Base-by-base conservation (phyloP, 352 stramenopile genomes). In the Globisporangium viniferum region DNA sequence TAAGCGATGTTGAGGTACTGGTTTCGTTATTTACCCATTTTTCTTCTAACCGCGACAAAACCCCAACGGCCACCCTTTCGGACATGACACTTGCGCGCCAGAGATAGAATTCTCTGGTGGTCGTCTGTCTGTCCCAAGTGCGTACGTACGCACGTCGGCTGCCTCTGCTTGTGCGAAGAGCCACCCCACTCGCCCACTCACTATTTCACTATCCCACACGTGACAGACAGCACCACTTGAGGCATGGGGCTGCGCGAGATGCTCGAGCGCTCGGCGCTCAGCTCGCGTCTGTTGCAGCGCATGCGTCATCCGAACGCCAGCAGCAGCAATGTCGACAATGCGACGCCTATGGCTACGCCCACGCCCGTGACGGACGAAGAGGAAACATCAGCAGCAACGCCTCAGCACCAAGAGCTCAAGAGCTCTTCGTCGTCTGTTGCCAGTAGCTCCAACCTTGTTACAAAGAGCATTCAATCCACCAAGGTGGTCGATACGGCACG, bases 211-310 rank as follows among this genome's bases (percentile, higher is more conserved):
- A 33, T 5, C 31, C 3, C 31, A 33, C 31, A 33, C 3, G 3
- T 6, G 31, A 33, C 31, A 33, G 31, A 33, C 31, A 33, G 31
- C 31, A 33, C 31, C 31, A 33, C 31, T 33, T 6, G 31, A 33
- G 31, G 31, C 53, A 59, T 59, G 53, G 53, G 53, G 24, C 53
- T 59, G 15, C 53, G 53, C 15, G 53, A 59, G 53, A 59, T 59
- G 53, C 27, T 59, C 27, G 53, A 59, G 27, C 53, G 53, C 27
- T 59, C 53, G 24, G 53, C 53, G 5, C 14, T 31, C 14, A 39
- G 53, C 53, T 29, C 53, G 24, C 53, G 53, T 1, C 53, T 59
- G 27, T 8, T 41, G 39, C 39, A 18, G 53, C 53, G 53, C 53
- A 22, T 20, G 14, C 14, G 53, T 5, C 27, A 46, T 46, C 12